Conservation (phyloP, 1,284 basidiomycete species). For the Puccinia horiana region DNA sequence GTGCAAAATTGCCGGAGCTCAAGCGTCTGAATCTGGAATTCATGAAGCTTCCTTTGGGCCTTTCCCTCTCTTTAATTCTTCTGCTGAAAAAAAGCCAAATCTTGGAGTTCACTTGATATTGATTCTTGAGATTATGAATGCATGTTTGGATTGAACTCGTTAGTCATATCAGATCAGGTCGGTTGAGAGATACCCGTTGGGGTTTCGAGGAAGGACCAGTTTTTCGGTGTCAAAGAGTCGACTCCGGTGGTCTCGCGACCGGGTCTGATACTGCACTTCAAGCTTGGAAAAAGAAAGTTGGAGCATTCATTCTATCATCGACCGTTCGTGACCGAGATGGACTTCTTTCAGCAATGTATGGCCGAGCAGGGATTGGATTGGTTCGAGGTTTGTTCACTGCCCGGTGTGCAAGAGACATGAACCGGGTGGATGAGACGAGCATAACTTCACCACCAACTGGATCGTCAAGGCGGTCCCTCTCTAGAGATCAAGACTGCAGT, state of each 20-base stretch:
- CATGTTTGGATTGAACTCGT: no score
- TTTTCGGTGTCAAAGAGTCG: not conserved
- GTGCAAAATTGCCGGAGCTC: no score
- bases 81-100: no score
- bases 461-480: not conserved
- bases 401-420: not conserved
- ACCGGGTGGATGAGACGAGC: constrained; percentile 16
- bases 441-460: constrained; percentile 12
- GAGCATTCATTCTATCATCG: not conserved
- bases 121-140: no score
- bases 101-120: no score
- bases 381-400: not conserved
- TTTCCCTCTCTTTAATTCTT: no score
- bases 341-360: not conserved
- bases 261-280: not conserved
- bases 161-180: no score
- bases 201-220: not conserved
- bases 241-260: constrained; percentile 7
- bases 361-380: not conserved
- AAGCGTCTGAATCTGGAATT: no score
- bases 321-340: not conserved
- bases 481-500: not conserved
- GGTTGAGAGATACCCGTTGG: not conserved
- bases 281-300: no score
- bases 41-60: no score